Evolutionary conservation across 495 filamentous ascomycete genomes (phyloP), one percentile per base, ranked within the genome.

Genomic region (Penicillium cataractarum): DNA sequence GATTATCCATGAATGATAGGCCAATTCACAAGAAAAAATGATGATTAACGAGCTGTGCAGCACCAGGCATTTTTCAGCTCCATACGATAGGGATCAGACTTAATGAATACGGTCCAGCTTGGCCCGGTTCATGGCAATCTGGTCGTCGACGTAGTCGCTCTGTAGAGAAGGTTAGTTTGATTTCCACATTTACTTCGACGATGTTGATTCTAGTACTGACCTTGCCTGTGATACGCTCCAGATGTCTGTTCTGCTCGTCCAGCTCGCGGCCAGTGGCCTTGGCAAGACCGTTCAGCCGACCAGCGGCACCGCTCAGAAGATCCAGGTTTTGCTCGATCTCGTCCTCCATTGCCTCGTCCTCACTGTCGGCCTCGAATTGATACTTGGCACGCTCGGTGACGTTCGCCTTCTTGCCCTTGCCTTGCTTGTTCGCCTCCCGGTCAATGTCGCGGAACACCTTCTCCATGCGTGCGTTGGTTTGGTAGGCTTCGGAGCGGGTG

Each of bases 351-450:
- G 84, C 84, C 35, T 93, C 90, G 55, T 93, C 89, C 59, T 90
- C 87, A 37, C 84, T 86, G 68, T 92, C 89, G 12, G 87, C 88
- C 72, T 91, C 86, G 71, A 92, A 95, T 64, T 92, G 90, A 61
- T 89, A 93, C 74, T 91, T 92, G 8, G 84, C 80, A 39, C 89
- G 76, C 70, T 92, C 89, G 10, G 87, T 84, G 17, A 90, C 75
- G 49, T 80, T 89, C 13, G 78, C 69, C 70, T 86, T 84, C 56
- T 72, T 63, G 33, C 63, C 73, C 55, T 71, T 76, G n/a, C 55
- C 60, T 8, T 67, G 67, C 61, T 76, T 74, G 56, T 64, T 72
- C 6, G 77, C 75, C 8, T 79, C 76, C 0, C 74, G 72, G 5
- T 79, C 73, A 26, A 84, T 74, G 17, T 87, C 83, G 57, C 82